These are phyloP conservation scores for Thermoascus crustaceus DNA, from an alignment of 2,329 filamentous ascomycete genomes.

Conservation along the genomic window DNA sequence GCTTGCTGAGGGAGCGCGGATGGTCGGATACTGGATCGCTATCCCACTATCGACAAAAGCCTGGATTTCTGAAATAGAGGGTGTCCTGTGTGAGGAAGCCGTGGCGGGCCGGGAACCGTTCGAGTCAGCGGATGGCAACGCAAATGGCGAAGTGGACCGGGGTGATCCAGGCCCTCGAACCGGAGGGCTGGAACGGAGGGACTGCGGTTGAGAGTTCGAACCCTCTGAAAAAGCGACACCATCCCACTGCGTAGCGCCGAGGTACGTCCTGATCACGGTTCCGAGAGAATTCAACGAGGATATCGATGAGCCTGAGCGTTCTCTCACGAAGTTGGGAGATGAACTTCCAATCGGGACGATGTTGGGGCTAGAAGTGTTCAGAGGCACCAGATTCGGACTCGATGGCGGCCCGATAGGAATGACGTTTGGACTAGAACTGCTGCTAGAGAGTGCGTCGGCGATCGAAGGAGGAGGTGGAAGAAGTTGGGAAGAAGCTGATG, in stretches of 20 bases:
- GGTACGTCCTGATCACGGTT: slow-evolving; percentile 28
- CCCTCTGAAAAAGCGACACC: slow-evolving; percentile 27
- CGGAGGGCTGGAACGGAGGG: slow-evolving; percentile 34
- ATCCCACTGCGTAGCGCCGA: slow-evolving; percentile 26
- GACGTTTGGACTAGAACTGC: slow-evolving; percentile 35
- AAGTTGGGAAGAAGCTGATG: slow-evolving; percentile 4
- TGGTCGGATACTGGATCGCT: slow-evolving; percentile 31
- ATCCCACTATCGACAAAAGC: slow-evolving; percentile 28
- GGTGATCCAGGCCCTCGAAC: slow-evolving; percentile 24
- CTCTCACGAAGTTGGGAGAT: slow-evolving; percentile 24
- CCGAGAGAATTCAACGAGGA: slow-evolving; percentile 34
- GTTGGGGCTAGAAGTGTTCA: slow-evolving; percentile 32
- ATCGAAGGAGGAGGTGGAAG: slow-evolving; percentile 6
- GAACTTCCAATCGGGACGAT: slow-evolving; percentile 24
- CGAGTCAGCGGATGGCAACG: slow-evolving; percentile 15
- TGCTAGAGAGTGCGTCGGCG: no score
- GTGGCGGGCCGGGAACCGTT: slow-evolving; percentile 27
- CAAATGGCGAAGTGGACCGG: slow-evolving; percentile 25
- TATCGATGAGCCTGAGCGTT: slow-evolving; percentile 29
- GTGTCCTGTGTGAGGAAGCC: slow-evolving; percentile 26
- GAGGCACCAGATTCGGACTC: slow-evolving; percentile 33
- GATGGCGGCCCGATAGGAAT: slow-evolving; percentile 30
- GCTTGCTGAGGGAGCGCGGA: slow-evolving; percentile 30
- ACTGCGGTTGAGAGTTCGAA: slow-evolving; percentile 26
- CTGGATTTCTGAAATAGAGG: slow-evolving; percentile 28